Percentiles rank a stretch among this genome's conserved stretches.
Evolutionary conservation across 1,284 basidiomycete species (phyloP).

Genomic region (Moniliella sp.): DNA sequence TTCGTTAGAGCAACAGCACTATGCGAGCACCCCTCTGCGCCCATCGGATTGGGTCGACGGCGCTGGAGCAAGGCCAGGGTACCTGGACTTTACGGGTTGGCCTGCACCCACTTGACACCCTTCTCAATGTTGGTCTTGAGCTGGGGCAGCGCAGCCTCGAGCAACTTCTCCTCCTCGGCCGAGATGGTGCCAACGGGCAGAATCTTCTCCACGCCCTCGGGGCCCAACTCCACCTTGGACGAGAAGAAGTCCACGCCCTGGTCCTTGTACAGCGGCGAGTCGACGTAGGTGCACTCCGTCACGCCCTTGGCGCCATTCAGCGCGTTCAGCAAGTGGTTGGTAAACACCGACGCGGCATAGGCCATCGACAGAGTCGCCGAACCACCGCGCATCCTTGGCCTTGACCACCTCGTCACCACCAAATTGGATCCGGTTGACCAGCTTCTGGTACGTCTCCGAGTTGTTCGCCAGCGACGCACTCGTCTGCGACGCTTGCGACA

Average conservation of each 20-base stretch:
- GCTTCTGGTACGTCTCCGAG: conserved; percentile 40
- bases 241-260: conserved; percentile 43
- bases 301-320: conserved; percentile 68
- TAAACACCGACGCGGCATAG: conserved; percentile 41
- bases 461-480: conserved; percentile 36
- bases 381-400: conserved; percentile 69
- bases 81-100: too few relatives aligned
- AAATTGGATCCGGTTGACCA: conserved; percentile 59
- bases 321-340: conserved; percentile 63
- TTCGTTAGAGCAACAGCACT: too few relatives aligned
- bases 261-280: conserved; percentile 51
- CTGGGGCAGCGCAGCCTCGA: conserved; percentile 28
- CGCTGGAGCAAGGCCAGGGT: too few relatives aligned
- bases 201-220: conserved; percentile 29
- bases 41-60: too few relatives aligned
- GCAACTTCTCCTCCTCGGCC: conserved; percentile 32
- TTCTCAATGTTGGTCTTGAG: conserved; percentile 34
- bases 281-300: conserved; percentile 61
- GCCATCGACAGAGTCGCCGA: conserved; percentile 75
- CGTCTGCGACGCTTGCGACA: conserved; percentile 67
- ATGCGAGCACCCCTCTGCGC: too few relatives aligned
- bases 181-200: conserved; percentile 25
- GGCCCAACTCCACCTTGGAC: conserved; percentile 23
- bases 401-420: conserved; percentile 83
- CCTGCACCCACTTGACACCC: too few relatives aligned